Evolutionary conservation across 192 early-diverging fungal species (phyloP).

Genomic region (Dispira simplex): DNA sequence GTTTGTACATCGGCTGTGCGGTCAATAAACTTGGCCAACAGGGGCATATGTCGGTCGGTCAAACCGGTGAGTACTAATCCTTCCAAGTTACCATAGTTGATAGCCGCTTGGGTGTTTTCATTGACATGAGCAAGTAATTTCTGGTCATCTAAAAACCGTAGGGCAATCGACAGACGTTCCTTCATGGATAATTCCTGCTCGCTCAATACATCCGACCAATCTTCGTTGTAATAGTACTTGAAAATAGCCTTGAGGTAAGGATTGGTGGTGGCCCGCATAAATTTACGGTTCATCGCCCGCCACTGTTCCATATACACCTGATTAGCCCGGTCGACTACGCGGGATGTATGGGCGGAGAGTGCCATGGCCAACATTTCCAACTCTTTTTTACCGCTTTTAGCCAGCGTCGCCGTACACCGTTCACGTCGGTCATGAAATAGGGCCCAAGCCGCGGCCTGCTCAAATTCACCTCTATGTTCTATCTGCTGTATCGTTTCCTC

Average conservation of each 20-base stretch:
- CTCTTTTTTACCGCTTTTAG: constrained; percentile 18
- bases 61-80: constrained; percentile 79
- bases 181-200: constrained; percentile 54
- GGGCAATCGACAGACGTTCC: constrained; percentile 69
- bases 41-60: constrained; percentile 38
- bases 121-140: constrained; percentile 49
- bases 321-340: constrained; percentile 7
- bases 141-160: constrained; percentile 70
- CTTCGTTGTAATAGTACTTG: constrained; percentile 60
- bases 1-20: constrained; percentile 84
- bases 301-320: constrained; percentile 16
- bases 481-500: constrained; percentile 30
- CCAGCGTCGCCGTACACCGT: constrained; percentile 49
- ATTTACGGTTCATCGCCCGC: constrained; percentile 17
- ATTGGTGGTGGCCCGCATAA: constrained; percentile 16
- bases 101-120: constrained; percentile 32
- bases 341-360: constrained; percentile 31
- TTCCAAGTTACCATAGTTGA: constrained; percentile 53
- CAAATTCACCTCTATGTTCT: constrained; percentile 50
- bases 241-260: constrained; percentile 84
- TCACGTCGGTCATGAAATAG: constrained; percentile 69
- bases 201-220: constrained; percentile 65
- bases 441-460: constrained; percentile 76
- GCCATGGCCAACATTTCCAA: constrained; percentile 74
- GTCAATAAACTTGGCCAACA: constrained; percentile 73